Evolutionary conservation across 2,329 filamentous ascomycete species (phyloP), one percentile per base, ranked within the genome.

Genomic region (Aspergillus thermomutatus): DNA sequence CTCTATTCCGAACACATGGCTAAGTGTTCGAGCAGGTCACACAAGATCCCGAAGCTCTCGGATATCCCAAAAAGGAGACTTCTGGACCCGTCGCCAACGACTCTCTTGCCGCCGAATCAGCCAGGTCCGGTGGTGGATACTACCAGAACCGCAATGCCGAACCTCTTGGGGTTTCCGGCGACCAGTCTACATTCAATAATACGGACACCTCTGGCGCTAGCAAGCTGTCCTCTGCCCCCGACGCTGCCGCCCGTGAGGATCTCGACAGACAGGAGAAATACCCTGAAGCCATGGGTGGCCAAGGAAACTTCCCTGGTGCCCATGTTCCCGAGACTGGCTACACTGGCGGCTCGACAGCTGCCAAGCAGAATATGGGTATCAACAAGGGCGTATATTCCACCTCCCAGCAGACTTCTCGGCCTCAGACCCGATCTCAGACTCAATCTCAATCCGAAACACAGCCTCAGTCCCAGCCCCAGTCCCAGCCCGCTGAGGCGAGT

Each of bases 101-200:
- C 73, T 93, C 89, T 6, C 85, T 95, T 4, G 91, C 91, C 10
- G 87, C 85, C 57, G 87, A 93, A 67, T 94, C 90, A 0, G 75
- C 85, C 57, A 76, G 79, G 49, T 64, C 77, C 23, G 81, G 81
- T 56, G 89, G 88, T 61, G 76, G 72, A 11, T 91, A 90, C 65
- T 76, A 81, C 43, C 71, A 80, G 55, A 89, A 90, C 74, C 77
- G 79, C 25, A 77, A 81, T 59, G 79, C 80, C 19, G 77, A 79
- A 43, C 78, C 79, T 5, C 75, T 77, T 31, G 70, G 74, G 14
- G 81, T 85, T 50, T 75, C 77, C 8, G 82, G 82, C 45, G 63
- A 65, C n/a, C 78, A 80, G 49, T 83, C 79, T 34, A 87, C 80
- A 21, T 77, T 83, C 52, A 82, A 81, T 70, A 87, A 75, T 62